Percentiles rank a stretch among this genome's conserved stretches.
Conservation (phyloP, 371 early-diverging fungal genomes). For the Mucor mucedo region DNA sequence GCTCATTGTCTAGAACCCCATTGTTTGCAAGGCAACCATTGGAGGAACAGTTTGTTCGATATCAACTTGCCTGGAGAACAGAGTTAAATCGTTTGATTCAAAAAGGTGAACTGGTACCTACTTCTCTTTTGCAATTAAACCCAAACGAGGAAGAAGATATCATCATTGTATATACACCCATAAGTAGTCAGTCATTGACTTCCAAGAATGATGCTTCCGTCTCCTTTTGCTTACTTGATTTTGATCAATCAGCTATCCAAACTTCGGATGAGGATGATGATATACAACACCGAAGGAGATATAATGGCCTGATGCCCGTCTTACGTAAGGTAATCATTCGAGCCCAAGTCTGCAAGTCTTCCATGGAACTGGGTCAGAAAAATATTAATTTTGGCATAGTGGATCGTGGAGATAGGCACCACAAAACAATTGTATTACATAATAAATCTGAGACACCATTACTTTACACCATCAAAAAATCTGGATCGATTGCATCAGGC, state of each 20-base stretch:
- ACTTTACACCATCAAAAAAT: constrained; percentile 90
- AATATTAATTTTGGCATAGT: constrained; percentile 95
- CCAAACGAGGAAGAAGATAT: constrained; percentile 71
- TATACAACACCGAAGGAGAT: constrained; percentile 41
- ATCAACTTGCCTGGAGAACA: constrained; percentile 56
- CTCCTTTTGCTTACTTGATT: constrained; percentile 76
- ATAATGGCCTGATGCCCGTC: constrained; percentile 69
- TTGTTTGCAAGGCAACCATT: constrained; percentile 63
- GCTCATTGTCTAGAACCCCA: constrained; percentile 64
- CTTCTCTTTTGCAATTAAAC: constrained; percentile 64
- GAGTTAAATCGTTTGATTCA: constrained; percentile 75
- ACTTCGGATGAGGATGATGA: constrained; percentile 21
- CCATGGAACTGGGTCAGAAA: constrained; percentile 94
- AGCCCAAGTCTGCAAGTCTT: constrained; percentile 78
- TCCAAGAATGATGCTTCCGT: constrained; percentile 80
- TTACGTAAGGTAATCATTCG: constrained; percentile 86
- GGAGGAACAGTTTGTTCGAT: constrained; percentile 27
- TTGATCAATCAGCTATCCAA: constrained; percentile 61
- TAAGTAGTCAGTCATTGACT: constrained; percentile 60
- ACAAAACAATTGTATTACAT: constrained; percentile 87
- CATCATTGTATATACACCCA: constrained; percentile 78
- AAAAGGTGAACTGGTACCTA: constrained; percentile 71
- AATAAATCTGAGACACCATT: constrained; percentile 90
- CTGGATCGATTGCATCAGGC: constrained; percentile 93
- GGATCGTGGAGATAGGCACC: constrained; percentile 82